phyloP scores from a whole-genome alignment of 495 filamentous ascomycete species.

The Daldinia decipiens region DNA sequence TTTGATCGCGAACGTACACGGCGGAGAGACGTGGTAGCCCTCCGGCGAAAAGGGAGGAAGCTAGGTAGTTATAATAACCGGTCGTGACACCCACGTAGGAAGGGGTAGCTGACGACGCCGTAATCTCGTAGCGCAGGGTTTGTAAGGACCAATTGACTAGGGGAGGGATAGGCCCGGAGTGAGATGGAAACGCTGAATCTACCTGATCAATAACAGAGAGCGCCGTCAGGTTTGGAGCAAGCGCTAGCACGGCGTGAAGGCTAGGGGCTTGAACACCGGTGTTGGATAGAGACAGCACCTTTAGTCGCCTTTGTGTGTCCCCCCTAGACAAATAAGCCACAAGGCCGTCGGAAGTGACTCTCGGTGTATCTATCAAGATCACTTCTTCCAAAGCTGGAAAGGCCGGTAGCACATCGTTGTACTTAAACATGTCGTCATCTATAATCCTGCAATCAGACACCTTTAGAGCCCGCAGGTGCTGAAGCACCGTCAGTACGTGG shows the following conservation, averaged over 20 bases:
- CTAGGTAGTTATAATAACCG: constrained; percentile 89
- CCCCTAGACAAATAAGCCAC: constrained; percentile 65
- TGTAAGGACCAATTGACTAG: constrained; percentile 73
- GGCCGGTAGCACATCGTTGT: constrained; percentile 66
- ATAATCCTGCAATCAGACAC: constrained; percentile 72
- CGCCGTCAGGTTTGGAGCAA: constrained; percentile 68
- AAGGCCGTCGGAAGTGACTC: constrained; percentile 76
- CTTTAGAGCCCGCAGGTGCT: constrained; percentile 74
- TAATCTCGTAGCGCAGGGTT: constrained; percentile 85
- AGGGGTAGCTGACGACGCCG: constrained; percentile 62
- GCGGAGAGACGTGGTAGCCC: constrained; percentile 74
- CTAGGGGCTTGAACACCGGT: constrained; percentile 72
- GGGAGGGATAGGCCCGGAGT: constrained; percentile 64
- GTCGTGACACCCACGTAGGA: constrained; percentile 68
- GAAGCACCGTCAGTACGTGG: constrained; percentile 73
- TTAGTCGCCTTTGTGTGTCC: constrained; percentile 63
- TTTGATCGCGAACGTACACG: constrained; percentile 85
- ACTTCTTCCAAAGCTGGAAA: constrained; percentile 78
- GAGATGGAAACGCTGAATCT: constrained; percentile 68
- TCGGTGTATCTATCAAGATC: constrained; percentile 71
- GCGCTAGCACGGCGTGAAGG: constrained; percentile 71
- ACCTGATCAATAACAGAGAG: constrained; percentile 76
- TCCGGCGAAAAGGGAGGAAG: constrained; percentile 78
- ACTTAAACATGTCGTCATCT: constrained; percentile 77
- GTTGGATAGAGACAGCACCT: constrained; percentile 68